Conservation (phyloP, 2,329 filamentous ascomycete species). For the Arthroderma uncinatum region DNA sequence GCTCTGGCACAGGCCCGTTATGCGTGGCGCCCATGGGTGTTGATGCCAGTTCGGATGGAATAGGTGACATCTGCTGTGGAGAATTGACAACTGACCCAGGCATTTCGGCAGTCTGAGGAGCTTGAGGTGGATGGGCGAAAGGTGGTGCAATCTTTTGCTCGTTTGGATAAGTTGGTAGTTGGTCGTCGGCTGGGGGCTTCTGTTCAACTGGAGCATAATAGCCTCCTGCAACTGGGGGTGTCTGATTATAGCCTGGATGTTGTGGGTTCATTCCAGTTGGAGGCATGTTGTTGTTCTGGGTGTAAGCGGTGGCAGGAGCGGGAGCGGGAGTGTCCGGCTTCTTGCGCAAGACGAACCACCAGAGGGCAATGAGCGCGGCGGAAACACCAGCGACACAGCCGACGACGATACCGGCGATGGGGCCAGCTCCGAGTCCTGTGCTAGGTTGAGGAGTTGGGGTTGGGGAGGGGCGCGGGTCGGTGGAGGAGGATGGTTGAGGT, state of each 20-base stretch:
- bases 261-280: not conserved
- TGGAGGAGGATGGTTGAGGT: not conserved
- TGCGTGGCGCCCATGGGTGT: slow-evolving; percentile 12
- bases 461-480: not conserved
- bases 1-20: slow-evolving; percentile 13
- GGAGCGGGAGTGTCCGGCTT: slow-evolving; percentile 5
- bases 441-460: not conserved
- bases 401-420: slow-evolving; percentile 16
- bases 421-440: slow-evolving; percentile 10
- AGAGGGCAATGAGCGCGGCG: slow-evolving; percentile 9
- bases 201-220: slow-evolving; percentile 12
- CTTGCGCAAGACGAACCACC: slow-evolving; percentile 13
- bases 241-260: not conserved
- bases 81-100: slow-evolving; percentile 7
- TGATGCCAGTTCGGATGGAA: slow-evolving; percentile 5
- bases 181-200: slow-evolving; percentile 7
- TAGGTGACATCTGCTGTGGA: not conserved
- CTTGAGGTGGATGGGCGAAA: not conserved
- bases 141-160: slow-evolving; percentile 7
- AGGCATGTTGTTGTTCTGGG: not conserved
- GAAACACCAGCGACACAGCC: slow-evolving; percentile 13
- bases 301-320: not conserved
- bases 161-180: slow-evolving; percentile 9
- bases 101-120: slow-evolving; percentile 11
- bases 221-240: slow-evolving; percentile 6